Evolutionary conservation across 2,329 filamentous ascomycete genomes (phyloP), one percentile per base, ranked within the genome.

Genomic region (Allantophomopsis cytisporea): DNA sequence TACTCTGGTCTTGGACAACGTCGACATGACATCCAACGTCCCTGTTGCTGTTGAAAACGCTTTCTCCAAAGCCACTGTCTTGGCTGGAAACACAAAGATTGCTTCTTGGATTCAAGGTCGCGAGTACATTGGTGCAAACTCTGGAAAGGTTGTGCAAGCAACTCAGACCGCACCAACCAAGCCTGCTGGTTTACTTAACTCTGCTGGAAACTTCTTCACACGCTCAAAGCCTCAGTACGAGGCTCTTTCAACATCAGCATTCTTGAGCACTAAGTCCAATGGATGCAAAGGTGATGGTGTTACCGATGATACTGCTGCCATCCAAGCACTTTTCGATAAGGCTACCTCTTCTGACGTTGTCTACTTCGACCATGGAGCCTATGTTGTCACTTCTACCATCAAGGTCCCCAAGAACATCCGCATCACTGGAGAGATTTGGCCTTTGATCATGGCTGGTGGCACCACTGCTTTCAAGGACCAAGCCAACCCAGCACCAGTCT

Each of bases 341-440:
- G 75, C 76, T 33, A 69, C 69, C 13, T 57, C 72, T 1, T 75
- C 75, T 40, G 67, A 80, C 48, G 59, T 87, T 44, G 68, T 83
- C 43, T 86, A 76, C 62, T 78, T 87, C 48, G 79, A 83, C 52
- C 75, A 80, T 52, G 82, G 82, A 31, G 71, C 78, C 37, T 86
- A 88, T 56, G 58, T 83, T 40, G 64, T 88, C 48, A 77, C 72
- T 34, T 67, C 74, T 49, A 88, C 83, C 1, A 63, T 88, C 56
- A 71, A 73, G 48, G 69, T 88, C 7, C 83, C 83, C 41, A 82
- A 81, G 65, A 73, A 86, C 53, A 77, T 89, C 64, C 83, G 80
- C 62, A 88, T 96, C 55, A 84, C 83, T 7, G 89, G 89, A 51
- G 87, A 95, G 62, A 78, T 93, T 55, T 94, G 85, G 84, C 81